Conservation (phyloP, 495 filamentous ascomycete genomes). For the Penicillium herquei region DNA sequence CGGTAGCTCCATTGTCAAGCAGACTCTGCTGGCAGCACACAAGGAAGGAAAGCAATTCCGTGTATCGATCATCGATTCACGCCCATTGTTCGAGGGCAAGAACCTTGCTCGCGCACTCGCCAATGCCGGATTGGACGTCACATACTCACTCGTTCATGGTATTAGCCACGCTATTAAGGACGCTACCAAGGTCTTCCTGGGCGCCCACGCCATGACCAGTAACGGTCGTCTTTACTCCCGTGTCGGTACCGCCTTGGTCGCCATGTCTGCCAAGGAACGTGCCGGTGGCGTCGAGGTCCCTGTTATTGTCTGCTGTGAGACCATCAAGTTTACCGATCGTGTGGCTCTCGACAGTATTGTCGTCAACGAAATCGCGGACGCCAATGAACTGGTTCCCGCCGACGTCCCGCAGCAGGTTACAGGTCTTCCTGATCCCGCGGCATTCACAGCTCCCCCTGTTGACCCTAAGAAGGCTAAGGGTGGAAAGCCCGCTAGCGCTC, state of each 20-base stretch:
- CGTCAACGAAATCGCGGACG: constrained; percentile 80
- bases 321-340: constrained; percentile 90
- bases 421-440: constrained; percentile 32
- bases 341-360: constrained; percentile 90
- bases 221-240: constrained; percentile 86
- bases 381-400: constrained; percentile 57
- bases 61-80: constrained; percentile 81
- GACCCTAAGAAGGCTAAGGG: constrained; percentile 34
- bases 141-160: constrained; percentile 76
- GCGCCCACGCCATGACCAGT: constrained; percentile 86
- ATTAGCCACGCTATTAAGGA: constrained; percentile 69
- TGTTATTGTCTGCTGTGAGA: constrained; percentile 90
- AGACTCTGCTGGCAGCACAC: constrained; percentile 71
- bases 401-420: constrained; percentile 37
- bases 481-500: constrained; percentile 26
- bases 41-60: constrained; percentile 68
- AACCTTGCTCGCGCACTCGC: constrained; percentile 67
- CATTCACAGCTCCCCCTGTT: constrained; percentile 20
- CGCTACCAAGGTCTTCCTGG: constrained; percentile 79
- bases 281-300: constrained; percentile 61
- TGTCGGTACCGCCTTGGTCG: constrained; percentile 82
- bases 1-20: constrained; percentile 81
- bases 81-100: constrained; percentile 78
- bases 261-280: constrained; percentile 76
- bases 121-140: constrained; percentile 66